Conservation (phyloP, 2,329 filamentous ascomycete genomes). For the Alternaria alternata region DNA sequence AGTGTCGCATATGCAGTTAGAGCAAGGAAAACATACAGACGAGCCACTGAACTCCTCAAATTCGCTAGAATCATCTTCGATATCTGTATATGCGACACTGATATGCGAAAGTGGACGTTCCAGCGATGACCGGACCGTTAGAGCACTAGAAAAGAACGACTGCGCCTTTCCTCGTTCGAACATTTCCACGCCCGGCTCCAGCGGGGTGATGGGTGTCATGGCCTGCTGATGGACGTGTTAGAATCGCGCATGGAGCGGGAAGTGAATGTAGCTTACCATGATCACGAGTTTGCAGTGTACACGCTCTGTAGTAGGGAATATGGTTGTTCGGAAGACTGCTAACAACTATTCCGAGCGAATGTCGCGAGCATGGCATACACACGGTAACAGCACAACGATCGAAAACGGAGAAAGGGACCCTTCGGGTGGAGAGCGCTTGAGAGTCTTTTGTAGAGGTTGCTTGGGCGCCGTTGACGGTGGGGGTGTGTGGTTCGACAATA, state of each 20-base stretch:
- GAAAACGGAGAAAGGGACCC: constrained; percentile 49
- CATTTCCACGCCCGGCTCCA: constrained; percentile 57
- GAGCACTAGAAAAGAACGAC: constrained; percentile 65
- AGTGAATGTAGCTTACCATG: constrained; percentile 44
- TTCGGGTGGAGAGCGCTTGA: constrained; percentile 54
- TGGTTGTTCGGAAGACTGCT: constrained; percentile 29
- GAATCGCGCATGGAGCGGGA: constrained; percentile 19
- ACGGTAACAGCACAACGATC: constrained; percentile 40
- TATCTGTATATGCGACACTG: constrained; percentile 81
- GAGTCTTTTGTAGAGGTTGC: constrained; percentile 53
- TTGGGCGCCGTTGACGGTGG: constrained; percentile 41
- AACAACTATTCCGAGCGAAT: constrained; percentile 30
- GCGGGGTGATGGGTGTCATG: constrained; percentile 56
- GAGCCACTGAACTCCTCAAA: constrained; percentile 63
- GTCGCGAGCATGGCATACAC: constrained; percentile 44
- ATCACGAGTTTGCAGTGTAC: constrained; percentile 35
- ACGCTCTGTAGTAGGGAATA: constrained; percentile 24
- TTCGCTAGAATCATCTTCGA: constrained; percentile 64
- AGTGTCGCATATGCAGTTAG: constrained; percentile 21
- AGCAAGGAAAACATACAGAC: constrained; percentile 65
- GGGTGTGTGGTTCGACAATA: constrained; percentile 43
- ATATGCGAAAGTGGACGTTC: constrained; percentile 72
- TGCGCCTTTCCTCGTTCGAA: constrained; percentile 59
- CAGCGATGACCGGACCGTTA: constrained; percentile 50
- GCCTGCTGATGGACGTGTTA: constrained; percentile 50